These are phyloP conservation scores for Exophiala sp. DNA, from an alignment of 2,329 filamentous ascomycete genomes.

Conservation along the genomic window DNA sequence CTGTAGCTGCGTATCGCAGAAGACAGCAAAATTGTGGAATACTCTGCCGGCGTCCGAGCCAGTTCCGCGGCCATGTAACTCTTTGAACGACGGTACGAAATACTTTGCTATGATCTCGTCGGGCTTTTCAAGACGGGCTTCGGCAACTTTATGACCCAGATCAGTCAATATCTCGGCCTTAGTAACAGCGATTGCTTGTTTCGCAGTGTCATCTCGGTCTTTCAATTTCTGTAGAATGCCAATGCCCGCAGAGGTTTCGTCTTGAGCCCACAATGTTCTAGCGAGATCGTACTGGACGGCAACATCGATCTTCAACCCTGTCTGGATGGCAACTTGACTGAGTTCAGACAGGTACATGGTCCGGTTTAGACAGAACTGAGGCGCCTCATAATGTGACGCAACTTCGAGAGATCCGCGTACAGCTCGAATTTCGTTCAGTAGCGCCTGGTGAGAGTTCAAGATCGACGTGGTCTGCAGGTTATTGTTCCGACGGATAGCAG, in stretches of 20 bases:
- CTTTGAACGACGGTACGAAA: constrained; percentile 75
- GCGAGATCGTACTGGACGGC: constrained; percentile 78
- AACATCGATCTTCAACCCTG: constrained; percentile 74
- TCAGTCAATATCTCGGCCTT: constrained; percentile 79
- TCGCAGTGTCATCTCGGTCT: constrained; percentile 57
- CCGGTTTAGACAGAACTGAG: constrained; percentile 82
- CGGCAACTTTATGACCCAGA: constrained; percentile 81
- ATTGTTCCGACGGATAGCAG: constrained; percentile 69
- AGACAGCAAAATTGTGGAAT: constrained; percentile 90
- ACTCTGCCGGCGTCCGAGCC: constrained; percentile 79
- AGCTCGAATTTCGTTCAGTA: constrained; percentile 70
- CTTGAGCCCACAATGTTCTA: constrained; percentile 89
- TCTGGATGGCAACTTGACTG: constrained; percentile 62
- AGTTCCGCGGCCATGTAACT: constrained; percentile 65
- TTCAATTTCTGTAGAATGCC: constrained; percentile 77
- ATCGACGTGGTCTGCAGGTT: constrained; percentile 59
- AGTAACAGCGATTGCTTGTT: constrained; percentile 69
- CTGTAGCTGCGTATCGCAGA: constrained; percentile 91
- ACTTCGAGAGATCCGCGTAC: constrained; percentile 71
- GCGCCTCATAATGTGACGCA: constrained; percentile 73
- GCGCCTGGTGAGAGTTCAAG: constrained; percentile 61
- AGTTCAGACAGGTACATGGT: constrained; percentile 80
- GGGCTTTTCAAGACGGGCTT: constrained; percentile 85
- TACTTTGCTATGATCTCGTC: constrained; percentile 86
- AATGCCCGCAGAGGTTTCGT: constrained; percentile 84